phyloP scores from a whole-genome alignment of 441 rosid genomes.

The Eugenia klotzschiana region DNA sequence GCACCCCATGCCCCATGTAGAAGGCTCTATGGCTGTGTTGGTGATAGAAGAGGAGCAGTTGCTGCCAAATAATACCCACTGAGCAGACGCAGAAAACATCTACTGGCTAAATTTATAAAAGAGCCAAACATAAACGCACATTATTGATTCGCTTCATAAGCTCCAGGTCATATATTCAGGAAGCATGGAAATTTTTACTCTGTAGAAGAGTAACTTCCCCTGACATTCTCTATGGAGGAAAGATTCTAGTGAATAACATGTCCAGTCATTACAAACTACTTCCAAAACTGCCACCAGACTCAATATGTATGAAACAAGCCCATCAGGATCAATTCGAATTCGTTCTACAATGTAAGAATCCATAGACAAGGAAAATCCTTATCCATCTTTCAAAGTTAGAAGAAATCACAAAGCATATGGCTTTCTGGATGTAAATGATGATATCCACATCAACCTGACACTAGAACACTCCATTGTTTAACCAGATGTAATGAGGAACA shows the following conservation, averaged over 20 bases:
- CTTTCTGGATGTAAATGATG: too few species aligned
- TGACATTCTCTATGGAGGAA: neutral
- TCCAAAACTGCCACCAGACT: neutral
- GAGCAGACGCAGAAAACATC: neutral
- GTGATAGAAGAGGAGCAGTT: neutral
- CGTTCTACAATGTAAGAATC: neutral
- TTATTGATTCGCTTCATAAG: neutral
- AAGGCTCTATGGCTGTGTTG: neutral
- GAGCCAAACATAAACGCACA: neutral
- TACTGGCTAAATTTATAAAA: neutral
- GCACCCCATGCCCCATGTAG: neutral
- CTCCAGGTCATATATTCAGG: neutral
- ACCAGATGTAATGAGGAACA: neutral
- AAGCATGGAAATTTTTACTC: neutral
- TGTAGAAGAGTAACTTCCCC: neutral
- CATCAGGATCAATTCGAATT: neutral
- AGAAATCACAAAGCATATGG: too few species aligned
- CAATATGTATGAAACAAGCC: neutral
- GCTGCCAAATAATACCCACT: neutral
- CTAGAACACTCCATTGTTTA: neutral
- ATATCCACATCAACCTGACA: neutral
- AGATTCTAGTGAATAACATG: neutral
- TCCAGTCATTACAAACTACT: neutral
- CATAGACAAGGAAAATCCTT: too few species aligned
- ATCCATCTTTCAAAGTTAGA: too few species aligned